phyloP scores from a whole-genome alignment of 305 asterid genomes.

The Plantago lanceolata region DNA sequence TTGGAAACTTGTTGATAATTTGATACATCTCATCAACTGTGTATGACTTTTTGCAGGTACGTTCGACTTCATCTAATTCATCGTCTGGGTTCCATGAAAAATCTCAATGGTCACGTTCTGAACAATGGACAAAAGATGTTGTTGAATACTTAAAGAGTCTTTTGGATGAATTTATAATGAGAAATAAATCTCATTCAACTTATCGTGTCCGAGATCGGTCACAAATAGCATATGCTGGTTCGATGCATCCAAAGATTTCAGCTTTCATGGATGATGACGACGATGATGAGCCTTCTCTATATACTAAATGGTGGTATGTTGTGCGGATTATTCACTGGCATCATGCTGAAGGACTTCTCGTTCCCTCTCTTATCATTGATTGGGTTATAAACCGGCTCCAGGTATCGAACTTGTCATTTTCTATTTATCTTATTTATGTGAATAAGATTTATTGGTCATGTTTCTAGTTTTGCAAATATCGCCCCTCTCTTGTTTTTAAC shows the following conservation, averaged over 20 bases:
- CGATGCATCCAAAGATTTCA: slow-evolving; percentile 55
- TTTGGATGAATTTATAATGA: slow-evolving; percentile 74
- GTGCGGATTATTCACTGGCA: slow-evolving; percentile 95
- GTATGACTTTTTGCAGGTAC: slow-evolving; percentile 52
- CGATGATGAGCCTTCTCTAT: slow-evolving; percentile 59
- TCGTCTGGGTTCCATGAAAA: slow-evolving; percentile 73
- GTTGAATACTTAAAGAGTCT: slow-evolving; percentile 83
- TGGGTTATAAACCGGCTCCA: slow-evolving; percentile 96
- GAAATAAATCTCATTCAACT: slow-evolving; percentile 60
- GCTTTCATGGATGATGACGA: slow-evolving; percentile 55
- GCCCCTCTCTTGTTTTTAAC: slow-evolving; percentile 21
- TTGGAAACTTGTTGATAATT: slow-evolving; percentile 27
- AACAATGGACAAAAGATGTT: slow-evolving; percentile 96
- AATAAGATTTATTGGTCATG: slow-evolving; percentile 9
- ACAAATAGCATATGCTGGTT: slow-evolving; percentile 61
- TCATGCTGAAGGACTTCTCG: slow-evolving; percentile 83
- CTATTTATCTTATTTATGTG: background rate
- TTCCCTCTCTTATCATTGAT: slow-evolving; percentile 84
- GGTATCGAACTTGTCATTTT: slow-evolving; percentile 43
- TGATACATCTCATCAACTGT: background rate
- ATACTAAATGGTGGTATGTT: slow-evolving; percentile 98
- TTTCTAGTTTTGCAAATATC: slow-evolving; percentile 6
- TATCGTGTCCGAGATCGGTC: slow-evolving; percentile 61
- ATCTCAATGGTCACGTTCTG: slow-evolving; percentile 74
- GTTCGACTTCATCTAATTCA: slow-evolving; percentile 61